Conservation (phyloP, 116 monocot species). For the Papilionanthe hybrid region DNA sequence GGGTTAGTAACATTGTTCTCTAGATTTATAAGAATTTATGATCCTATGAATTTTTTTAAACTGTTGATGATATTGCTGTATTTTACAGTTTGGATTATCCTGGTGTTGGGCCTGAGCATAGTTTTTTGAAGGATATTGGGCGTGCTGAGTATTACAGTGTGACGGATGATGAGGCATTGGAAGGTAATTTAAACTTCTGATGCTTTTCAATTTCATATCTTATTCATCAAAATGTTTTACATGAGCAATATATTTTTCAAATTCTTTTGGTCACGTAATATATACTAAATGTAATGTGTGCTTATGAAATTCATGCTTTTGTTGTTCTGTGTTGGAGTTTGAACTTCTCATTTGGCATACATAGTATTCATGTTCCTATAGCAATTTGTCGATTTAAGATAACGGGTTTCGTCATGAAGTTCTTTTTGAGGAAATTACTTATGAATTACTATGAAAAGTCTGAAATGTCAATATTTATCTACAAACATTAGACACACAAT, state of each 20-base stretch:
- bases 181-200: conserved; percentile 43
- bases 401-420: neutral
- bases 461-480: too few relatives aligned
- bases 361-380: neutral
- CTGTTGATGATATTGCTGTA: neutral
- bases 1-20: conserved; percentile 43
- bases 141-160: conserved; percentile 82
- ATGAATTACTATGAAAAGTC: neutral
- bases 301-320: neutral
- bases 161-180: conserved; percentile 85
- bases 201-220: neutral
- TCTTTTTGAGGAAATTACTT: neutral
- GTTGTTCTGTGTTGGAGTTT: neutral
- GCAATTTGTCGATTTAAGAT: neutral
- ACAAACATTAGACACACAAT: neutral
- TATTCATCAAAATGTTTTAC: neutral
- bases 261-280: neutral
- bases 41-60: neutral
- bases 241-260: neutral
- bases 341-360: neutral
- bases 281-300: neutral
- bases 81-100: conserved; percentile 72
- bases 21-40: neutral
- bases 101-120: conserved; percentile 93
- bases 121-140: conserved; percentile 74